Percentiles rank a stretch among this genome's conserved stretches.
phyloP scores from a whole-genome alignment of 2,329 filamentous ascomycete genomes.

The Leptographium procerum region DNA sequence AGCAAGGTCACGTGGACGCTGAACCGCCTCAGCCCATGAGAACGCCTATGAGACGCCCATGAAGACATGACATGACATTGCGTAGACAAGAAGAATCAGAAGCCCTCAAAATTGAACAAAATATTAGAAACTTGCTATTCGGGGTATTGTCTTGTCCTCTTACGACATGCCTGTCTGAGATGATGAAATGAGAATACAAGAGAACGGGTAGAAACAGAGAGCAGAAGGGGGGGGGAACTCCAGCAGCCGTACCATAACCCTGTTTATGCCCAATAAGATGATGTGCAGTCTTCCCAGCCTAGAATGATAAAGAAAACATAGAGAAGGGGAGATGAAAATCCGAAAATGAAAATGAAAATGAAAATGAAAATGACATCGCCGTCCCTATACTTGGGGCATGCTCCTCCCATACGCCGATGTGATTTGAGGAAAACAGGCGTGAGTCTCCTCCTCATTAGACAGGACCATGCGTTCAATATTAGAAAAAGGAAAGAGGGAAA shows the following conservation, averaged over 20 bases:
- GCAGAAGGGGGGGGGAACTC: background rate
- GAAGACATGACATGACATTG: background rate
- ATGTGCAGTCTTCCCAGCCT: background rate
- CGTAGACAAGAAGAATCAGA: background rate
- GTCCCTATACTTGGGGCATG: background rate
- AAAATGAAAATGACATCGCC: background rate
- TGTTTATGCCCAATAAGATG: background rate
- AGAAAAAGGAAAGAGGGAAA: background rate
- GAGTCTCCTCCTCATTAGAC: background rate
- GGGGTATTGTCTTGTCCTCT: background rate
- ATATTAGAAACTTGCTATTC: background rate
- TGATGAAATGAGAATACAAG: background rate
- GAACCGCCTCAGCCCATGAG: conserved; percentile 62
- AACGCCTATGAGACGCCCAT: too few relatives aligned
- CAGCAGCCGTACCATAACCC: background rate
- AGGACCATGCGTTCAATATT: background rate
- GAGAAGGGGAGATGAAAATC: background rate
- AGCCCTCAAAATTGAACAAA: background rate
- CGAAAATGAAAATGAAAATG: background rate
- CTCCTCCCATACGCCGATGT: too few relatives aligned
- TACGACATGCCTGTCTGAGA: background rate
- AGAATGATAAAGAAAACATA: background rate
- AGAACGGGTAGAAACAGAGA: background rate
- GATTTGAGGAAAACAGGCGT: too few relatives aligned
- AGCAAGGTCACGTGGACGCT: conserved; percentile 43